Evolutionary conservation across 805 yeast species (phyloP).

Genomic region (Metschnikowia picachoensis): DNA sequence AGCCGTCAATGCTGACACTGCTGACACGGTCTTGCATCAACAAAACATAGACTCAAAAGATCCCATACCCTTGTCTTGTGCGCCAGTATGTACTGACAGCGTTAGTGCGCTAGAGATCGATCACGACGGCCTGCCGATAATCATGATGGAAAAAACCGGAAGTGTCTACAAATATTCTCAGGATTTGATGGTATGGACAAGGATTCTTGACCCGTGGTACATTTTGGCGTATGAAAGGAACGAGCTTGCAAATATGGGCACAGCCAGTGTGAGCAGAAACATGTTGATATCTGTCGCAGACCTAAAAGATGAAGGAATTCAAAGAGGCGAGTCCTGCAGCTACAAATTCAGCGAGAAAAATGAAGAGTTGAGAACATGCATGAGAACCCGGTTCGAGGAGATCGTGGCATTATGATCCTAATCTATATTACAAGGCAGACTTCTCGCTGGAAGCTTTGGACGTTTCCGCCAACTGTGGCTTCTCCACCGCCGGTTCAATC

Average conservation of each 20-base stretch:
- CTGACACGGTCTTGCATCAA: constrained; percentile 16
- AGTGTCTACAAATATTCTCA: constrained; percentile 43
- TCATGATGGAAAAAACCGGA: constrained; percentile 30
- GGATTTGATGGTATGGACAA: constrained; percentile 45
- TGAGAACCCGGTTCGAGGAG: constrained; percentile 15
- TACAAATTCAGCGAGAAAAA: constrained; percentile 10
- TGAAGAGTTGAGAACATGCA: constrained; percentile 9
- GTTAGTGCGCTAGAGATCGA: constrained; percentile 29
- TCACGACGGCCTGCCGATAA: constrained; percentile 39
- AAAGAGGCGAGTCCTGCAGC: constrained; percentile 7
- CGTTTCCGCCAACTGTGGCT: constrained; percentile 6
- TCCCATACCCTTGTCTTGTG: not conserved
- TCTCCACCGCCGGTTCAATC: constrained; percentile 16
- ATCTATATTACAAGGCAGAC: not conserved
- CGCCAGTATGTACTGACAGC: constrained; percentile 4
- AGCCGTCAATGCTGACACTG: constrained; percentile 37
- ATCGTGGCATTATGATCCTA: not conserved
- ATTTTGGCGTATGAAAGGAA: constrained; percentile 12
- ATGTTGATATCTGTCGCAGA: constrained; percentile 5
- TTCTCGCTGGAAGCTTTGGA: not conserved
- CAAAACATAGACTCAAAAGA: not conserved
- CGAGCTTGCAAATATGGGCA: not conserved
- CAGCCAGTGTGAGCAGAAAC: not conserved
- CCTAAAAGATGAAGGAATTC: constrained; percentile 5
- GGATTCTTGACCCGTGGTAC: constrained; percentile 45